Conservation (phyloP, 345 rosid species). For the Corymbia maculata region DNA sequence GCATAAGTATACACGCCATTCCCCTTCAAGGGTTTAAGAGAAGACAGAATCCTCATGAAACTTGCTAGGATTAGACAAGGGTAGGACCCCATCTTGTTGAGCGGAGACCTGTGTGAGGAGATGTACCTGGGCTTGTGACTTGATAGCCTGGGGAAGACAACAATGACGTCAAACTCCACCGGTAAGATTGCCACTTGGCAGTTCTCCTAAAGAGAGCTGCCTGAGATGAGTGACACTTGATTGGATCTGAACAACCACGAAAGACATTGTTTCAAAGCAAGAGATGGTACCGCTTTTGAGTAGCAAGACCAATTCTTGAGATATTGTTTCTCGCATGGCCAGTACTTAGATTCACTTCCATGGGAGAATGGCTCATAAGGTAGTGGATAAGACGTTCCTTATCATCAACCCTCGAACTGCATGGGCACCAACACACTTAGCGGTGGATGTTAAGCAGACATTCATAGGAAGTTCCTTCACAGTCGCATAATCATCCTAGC, state of each 20-base stretch:
- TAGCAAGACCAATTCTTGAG: neutral
- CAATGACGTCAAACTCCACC: neutral
- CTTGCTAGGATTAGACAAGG: neutral
- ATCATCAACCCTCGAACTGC: too few species aligned
- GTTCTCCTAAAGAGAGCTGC: neutral
- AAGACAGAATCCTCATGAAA: neutral
- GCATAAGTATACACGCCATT: neutral
- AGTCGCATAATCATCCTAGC: too few species aligned
- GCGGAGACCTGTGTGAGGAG: neutral
- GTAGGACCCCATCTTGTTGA: neutral
- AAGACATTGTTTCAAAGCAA: neutral
- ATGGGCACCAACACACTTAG: too few species aligned
- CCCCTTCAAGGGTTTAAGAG: neutral
- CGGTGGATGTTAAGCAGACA: too few species aligned
- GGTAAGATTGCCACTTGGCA: neutral
- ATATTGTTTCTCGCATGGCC: neutral
- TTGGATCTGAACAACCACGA: neutral
- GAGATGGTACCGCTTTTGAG: neutral
- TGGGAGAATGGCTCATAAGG: too few species aligned
- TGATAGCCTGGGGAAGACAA: neutral
- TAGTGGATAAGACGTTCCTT: too few species aligned
- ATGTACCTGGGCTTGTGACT: neutral
- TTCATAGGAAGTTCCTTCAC: too few species aligned
- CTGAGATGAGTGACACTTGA: neutral
- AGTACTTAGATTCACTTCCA: neutral